Percentiles rank a stretch among this genome's conserved stretches.
These are phyloP conservation scores for Agaricales sp. DNA, from an alignment of 1,284 basidiomycete genomes.

Conservation along the genomic window DNA sequence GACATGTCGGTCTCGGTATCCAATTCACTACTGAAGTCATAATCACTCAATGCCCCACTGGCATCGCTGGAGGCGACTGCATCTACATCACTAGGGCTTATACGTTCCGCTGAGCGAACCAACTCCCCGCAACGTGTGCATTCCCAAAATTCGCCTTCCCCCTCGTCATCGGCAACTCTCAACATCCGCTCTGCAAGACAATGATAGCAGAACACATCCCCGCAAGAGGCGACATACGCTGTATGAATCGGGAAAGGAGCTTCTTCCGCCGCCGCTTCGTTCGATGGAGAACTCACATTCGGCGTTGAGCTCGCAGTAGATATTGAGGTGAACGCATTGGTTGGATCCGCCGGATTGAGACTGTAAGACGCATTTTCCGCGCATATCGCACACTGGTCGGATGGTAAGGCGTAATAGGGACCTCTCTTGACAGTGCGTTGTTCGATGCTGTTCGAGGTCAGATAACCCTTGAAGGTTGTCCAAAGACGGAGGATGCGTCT, in stretches of 20 bases:
- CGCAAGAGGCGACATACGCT: slow-evolving; percentile 68
- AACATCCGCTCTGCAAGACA: slow-evolving; percentile 79
- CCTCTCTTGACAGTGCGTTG: slow-evolving; percentile 23
- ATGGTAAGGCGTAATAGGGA: slow-evolving; percentile 52
- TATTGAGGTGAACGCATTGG: slow-evolving; percentile 34
- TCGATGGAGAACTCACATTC: slow-evolving; percentile 12
- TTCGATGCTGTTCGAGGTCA: slow-evolving; percentile 14
- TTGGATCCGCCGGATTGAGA: slow-evolving; percentile 42
- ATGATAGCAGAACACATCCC: slow-evolving; percentile 81
- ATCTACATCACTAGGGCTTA: slow-evolving; percentile 27
- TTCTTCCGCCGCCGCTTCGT: slow-evolving; percentile 23
- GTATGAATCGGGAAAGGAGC: slow-evolving; percentile 57
- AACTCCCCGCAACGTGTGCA: slow-evolving; percentile 68
- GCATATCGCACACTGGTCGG: slow-evolving; percentile 72
- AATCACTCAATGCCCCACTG: slow-evolving; percentile 35
- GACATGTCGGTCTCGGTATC: slow-evolving; percentile 33
- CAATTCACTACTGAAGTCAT: slow-evolving; percentile 48
- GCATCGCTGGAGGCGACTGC: slow-evolving; percentile 24
- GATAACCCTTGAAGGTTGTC: slow-evolving; percentile 26
- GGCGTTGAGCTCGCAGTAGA: slow-evolving; percentile 9
- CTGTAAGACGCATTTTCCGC: slow-evolving; percentile 60
- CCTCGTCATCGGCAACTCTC: slow-evolving; percentile 54
- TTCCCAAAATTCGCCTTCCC: slow-evolving; percentile 55
- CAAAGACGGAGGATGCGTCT: slow-evolving; percentile 40
- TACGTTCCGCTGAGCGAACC: slow-evolving; percentile 47